Evolutionary conservation across 208 protist species (phyloP), one percentile per base, ranked within the genome.

Genomic region (Wallacemonas sp.): DNA sequence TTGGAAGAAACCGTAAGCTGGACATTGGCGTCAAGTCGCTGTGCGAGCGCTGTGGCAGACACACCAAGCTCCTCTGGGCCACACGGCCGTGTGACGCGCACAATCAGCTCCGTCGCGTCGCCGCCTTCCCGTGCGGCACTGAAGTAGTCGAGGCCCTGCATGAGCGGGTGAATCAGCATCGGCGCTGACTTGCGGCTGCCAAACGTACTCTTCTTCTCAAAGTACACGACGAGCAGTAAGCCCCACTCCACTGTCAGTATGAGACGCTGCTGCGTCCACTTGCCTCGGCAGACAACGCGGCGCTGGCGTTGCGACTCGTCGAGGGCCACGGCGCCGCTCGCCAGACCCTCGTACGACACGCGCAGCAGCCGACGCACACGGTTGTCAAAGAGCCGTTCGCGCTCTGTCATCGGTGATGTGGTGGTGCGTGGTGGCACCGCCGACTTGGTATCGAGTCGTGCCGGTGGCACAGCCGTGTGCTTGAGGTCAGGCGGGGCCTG

Each of bases 131-230:
- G 29, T 27, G 37, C 57, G 26, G 29, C 44, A 26, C 37, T 19
- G 55, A 38, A 67, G 50, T 74, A 83, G 29, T 76, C 58, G 53
- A 91, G 79, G 55, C 85, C 89, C 39, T 58, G 57, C 24, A 76
- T 76, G 21, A 95, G 53, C 22, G 90, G 90, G 70, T 95, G 90
- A 36, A 95, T 83, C 17, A 93, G 36, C 78, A 89, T 84, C 46
- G 85, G 79, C 21, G 71, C 70, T 3, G 64, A 73, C 8, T 68
- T 69, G 38, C 71, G 71, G 57, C 72, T 66, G 39, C 80, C 67
- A 30, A 93, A 68, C 1, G 60, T 54, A 21, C 73, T 55, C 29
- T 69, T 80, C 71, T 78, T 80, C 57, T 89, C 82, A 58, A 92
- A 91, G 63, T 81, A 85, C 27, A 95, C 52, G 45, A 95, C 79